Base-by-base conservation (phyloP, 1,139 yeast species). In the Spathaspora sp. region DNA sequence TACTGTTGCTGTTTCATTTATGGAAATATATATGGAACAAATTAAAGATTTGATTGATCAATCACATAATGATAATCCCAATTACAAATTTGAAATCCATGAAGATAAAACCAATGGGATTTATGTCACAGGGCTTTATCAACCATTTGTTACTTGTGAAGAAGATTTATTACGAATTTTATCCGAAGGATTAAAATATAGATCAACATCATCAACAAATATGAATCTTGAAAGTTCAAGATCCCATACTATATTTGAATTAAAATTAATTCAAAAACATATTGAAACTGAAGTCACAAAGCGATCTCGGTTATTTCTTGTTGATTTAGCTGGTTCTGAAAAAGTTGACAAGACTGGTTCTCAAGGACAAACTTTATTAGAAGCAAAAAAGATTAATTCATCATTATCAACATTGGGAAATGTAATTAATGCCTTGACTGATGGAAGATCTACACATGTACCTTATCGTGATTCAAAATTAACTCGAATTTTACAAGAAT, bases 241-340 rank as follows among this genome's bases (percentile, higher is more conserved):
- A 51, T 86, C 96, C 0, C 97, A 89, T 63, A 83, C 95, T 1
- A 86, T 90, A 39, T 81, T 89, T 54, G 85, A 84, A 51, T 72
- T 90, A 11, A 78, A 77, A 45, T 69, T 89, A 15, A 69, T 78
- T 15, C 93, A 86, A 58, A 82, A 78, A 56, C 76, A 76, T 52
- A 54, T 75, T n/a, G 65, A 63, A 10, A 74, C 80, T 23, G 89
- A 86, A 2, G 71, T 79, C 10, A 72, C 78, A 38, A 87, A 84
- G 58, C 74, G 78, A 39, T 84, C 90, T n/a, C 82, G 76, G 51
- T 71, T 90, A 47, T 87, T 84, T 57, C 67, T 90, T 43, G 95
- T 89, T 9, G 97, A 90, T 67, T 72, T 90, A 52, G 97, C 96
- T 0, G 96, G 97, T 3, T 84, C 93, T 38, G 97, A 90, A 64